Base-by-base conservation (phyloP, 257 asterid genomes). In the Nemophila menziesii region DNA sequence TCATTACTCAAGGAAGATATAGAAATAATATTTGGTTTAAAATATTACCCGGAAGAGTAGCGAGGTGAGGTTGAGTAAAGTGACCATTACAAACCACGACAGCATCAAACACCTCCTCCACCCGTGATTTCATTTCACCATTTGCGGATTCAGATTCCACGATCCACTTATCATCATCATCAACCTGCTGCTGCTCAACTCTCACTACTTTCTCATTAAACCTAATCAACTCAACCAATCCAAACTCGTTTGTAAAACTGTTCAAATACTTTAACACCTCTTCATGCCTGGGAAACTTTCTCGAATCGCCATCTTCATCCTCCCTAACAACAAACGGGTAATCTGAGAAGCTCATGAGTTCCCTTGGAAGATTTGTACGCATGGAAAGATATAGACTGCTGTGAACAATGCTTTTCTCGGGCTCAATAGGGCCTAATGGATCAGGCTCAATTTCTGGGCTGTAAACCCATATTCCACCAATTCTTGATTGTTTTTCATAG, bases 391-490 rank as follows among this genome's bases (percentile, higher is more conserved):
- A 41, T 0, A 49, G 44, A 36, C 63, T 40, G 38, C 50, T 29
- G 1, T 41, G 56, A 11, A 48, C 14, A 16, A 48, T 21, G 7
- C 42, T 33, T 24, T 51, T 48, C 18, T 57, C 42, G 24, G 78
- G 78, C 18, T 79, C 82, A 10, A 64, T 49, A n/a, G n/a, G n/a
- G n/a, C 80, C 46, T 4, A 79, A 13, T 20, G 65, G 70, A 49
- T 79, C 82, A 15, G 75, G 57, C 48, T 79, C 92, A 10, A 51
- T 62, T 10, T 16, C 49, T 0, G 86, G 74, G 20, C 70, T 52
- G 71, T 69, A 79, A 0, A 37, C 66, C 92, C 82, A 79, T 5
- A 50, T 59, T 9, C 92, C 92, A n/a, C 86, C 86, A 1, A 72
- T 33, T 18, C 34, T 49, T 49, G 48, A 33, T 15, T 70, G 51